phyloP scores from a whole-genome alignment of 768 basidiomycete genomes.

The Russula abietina region DNA sequence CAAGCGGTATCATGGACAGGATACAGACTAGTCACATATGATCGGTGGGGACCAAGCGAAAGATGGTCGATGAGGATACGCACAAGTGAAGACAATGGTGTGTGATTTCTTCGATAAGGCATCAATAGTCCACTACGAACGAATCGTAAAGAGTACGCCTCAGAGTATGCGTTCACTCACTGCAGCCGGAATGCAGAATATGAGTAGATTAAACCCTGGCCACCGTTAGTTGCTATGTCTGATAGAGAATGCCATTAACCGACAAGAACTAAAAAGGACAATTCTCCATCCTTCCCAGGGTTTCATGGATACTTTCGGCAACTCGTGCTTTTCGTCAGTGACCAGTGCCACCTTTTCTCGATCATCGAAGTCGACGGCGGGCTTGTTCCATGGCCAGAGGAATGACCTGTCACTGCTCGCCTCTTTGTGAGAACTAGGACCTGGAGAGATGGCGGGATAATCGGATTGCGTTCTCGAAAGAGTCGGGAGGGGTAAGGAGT shows the following conservation, averaged over 20 bases:
- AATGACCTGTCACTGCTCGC: neutral
- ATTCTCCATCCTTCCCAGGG: constrained; percentile 47
- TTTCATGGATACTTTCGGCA: constrained; percentile 15
- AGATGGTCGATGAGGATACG: constrained; percentile 26
- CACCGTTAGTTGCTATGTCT: neutral
- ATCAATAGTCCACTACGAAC: constrained; percentile 49
- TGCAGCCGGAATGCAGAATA: constrained; percentile 62
- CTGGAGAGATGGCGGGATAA: neutral
- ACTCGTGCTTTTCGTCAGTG: constrained; percentile 12
- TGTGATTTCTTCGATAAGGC: constrained; percentile 43
- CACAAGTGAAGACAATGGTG: constrained; percentile 57
- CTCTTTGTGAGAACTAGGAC: neutral
- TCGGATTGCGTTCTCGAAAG: constrained; percentile 18
- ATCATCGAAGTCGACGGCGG: constrained; percentile 7
- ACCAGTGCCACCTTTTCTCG: constrained; percentile 21
- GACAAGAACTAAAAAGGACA: constrained; percentile 54
- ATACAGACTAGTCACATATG: constrained; percentile 45
- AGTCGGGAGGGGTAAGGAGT: constrained; percentile 13
- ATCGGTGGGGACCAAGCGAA: neutral
- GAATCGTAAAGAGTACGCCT: neutral
- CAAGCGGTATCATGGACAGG: constrained; percentile 70
- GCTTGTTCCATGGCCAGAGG: constrained; percentile 17
- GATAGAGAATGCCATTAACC: neutral
- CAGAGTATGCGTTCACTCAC: constrained; percentile 36
- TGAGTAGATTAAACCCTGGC: constrained; percentile 64